A percentile compares a stretch with the other conserved stretches of the same genome.
phyloP scores from a whole-genome alignment of 2,329 filamentous ascomycete species.

The Xylaria polymorpha region DNA sequence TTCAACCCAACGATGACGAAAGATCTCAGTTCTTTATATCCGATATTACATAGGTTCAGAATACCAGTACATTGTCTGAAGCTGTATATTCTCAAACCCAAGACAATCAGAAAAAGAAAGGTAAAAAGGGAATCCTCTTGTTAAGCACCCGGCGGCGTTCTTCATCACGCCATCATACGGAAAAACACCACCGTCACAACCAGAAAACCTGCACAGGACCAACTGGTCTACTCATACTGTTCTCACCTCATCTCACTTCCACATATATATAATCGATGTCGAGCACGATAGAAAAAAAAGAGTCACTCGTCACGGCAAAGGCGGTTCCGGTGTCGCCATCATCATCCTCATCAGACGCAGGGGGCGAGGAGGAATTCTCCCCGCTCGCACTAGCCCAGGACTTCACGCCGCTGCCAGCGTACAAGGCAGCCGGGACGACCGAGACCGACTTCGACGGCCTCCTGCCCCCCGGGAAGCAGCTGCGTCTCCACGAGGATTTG shows the following conservation, averaged over 20 bases:
- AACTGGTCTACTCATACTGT: background rate
- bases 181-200: background rate
- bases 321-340: constrained; percentile 9
- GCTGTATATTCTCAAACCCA: no score
- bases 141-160: background rate
- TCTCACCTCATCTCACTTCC: background rate
- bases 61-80: no score
- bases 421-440: constrained; percentile 66
- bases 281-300: constrained; percentile 23
- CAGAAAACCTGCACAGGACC: background rate
- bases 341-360: constrained; percentile 26
- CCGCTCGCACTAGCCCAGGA: constrained; percentile 65
- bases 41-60: no score
- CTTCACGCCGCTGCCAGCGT: constrained; percentile 68
- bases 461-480: constrained; percentile 66
- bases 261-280: constrained; percentile 16
- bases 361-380: constrained; percentile 56
- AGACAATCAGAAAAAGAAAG: background rate
- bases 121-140: background rate
- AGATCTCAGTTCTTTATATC: no score
- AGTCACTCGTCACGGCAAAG: constrained; percentile 23
- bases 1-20: background rate
- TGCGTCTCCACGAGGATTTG: constrained; percentile 87
- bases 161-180: background rate
- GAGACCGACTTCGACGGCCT: constrained; percentile 77